Conservation (phyloP, 2,329 filamentous ascomycete species). For the Alternaria arbusti region DNA sequence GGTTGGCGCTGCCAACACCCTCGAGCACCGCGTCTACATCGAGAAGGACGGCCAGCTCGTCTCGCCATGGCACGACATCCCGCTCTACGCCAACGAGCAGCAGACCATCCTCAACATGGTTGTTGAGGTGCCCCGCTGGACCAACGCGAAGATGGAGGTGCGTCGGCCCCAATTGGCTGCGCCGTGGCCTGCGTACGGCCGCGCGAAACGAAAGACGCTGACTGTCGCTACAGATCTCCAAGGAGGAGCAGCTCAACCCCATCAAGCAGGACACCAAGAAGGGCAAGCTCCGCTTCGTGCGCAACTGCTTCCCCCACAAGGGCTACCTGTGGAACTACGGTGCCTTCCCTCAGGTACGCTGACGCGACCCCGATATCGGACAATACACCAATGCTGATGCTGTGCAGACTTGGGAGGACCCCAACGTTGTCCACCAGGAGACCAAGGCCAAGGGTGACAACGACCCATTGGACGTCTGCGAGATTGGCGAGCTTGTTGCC, state of each 20-base stretch:
- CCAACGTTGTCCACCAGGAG: constrained; percentile 93
- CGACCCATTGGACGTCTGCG: constrained; percentile 98
- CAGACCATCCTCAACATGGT: constrained; percentile 98
- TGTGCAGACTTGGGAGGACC: constrained; percentile 95
- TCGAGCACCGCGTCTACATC: constrained; percentile 96
- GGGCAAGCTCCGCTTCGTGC: constrained; percentile 98
- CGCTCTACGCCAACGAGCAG: constrained; percentile 95
- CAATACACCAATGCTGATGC: constrained; percentile 31
- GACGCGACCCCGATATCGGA: constrained; percentile 37
- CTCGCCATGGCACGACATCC: constrained; percentile 98
- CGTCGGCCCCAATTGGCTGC: constrained; percentile 45
- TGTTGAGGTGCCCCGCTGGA: constrained; percentile 99
- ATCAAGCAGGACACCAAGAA: constrained; percentile 99
- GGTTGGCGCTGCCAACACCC: constrained; percentile 86
- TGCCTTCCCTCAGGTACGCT: constrained; percentile 90
- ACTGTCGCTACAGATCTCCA: constrained; percentile 77
- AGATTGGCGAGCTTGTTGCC: constrained; percentile 97
- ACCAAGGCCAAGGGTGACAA: constrained; percentile 99
- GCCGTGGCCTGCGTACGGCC: not conserved
- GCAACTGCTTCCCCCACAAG: constrained; percentile 99
- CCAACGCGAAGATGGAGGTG: constrained; percentile 99
- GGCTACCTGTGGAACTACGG: constrained; percentile 99
- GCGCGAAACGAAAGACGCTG: constrained; percentile 17
- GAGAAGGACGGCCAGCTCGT: constrained; percentile 95
- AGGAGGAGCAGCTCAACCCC: constrained; percentile 97